These are phyloP conservation scores for Nitzschia sp. DNA, from an alignment of 108 stramenopile species.

Conservation along the genomic window DNA sequence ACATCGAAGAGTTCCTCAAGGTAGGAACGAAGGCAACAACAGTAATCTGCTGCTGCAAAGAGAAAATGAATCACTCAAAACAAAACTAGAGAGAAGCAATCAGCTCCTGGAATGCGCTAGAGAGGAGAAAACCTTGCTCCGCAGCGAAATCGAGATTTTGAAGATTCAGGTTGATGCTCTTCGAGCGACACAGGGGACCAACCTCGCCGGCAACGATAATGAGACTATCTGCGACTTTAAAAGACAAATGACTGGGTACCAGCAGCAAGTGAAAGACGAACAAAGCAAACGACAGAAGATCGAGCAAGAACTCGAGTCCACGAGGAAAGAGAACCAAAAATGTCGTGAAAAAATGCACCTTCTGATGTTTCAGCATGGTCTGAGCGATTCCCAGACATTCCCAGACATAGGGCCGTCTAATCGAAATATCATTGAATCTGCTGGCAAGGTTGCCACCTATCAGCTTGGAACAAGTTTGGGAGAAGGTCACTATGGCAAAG, in stretches of 20 bases:
- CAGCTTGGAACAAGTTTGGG: constrained; percentile 47
- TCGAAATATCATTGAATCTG: constrained; percentile 12
- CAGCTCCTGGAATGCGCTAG: not conserved
- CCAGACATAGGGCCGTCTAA: constrained; percentile 28
- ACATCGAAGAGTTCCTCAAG: too few species aligned
- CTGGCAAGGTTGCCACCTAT: constrained; percentile 44
- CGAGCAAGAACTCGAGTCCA: constrained; percentile 5
- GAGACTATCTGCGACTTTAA: not conserved
- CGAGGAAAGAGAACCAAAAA: constrained; percentile 22
- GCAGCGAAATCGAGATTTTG: not conserved
- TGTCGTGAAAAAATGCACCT: constrained; percentile 24
- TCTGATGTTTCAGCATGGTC: constrained; percentile 24
- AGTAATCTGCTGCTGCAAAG: not conserved
- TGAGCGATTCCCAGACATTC: constrained; percentile 9
- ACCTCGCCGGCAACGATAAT: not conserved
- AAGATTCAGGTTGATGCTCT: not conserved
- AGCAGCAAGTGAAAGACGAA: constrained; percentile 3
- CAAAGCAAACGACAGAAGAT: not conserved
- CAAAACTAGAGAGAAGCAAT: not conserved
- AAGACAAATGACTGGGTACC: constrained; percentile 3
- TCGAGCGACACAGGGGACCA: not conserved
- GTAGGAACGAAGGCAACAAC: not conserved
- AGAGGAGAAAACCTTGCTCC: not conserved
- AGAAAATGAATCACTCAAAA: not conserved
- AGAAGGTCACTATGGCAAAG: constrained; percentile 51